Evolutionary conservation across 306 rosid genomes (phyloP), one percentile per base, ranked within the genome.

Genomic region (Acacia melanoxylon): DNA sequence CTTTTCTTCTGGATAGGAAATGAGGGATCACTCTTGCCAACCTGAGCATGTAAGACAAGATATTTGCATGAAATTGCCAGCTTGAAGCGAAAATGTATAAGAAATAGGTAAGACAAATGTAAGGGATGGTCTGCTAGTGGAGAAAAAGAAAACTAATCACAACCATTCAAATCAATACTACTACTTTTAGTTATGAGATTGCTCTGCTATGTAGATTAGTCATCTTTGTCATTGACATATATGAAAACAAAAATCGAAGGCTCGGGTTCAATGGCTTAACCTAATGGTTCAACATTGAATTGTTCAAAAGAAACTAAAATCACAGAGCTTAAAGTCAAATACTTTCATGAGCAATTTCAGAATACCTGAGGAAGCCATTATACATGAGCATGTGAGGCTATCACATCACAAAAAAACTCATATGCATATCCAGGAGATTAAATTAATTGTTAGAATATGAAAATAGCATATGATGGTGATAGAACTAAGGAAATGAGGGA

Each of bases 1-100:
- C 94, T 84, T 83, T 95, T 95, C 97, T 95, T 95, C 83, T 95
- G 99, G 86, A 93, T 89, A 46, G 99, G 98, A 86, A 81, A 95
- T 35, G 99, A 95, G 66, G 98, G 92, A 62, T 95, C 98, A 44
- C 97, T 93, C 78, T 88, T 88, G 78, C 99, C 99, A 86, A 95
- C 85, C 99, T 95, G 85, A 81, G 72, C 66, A 77, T 61, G 46
- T 35, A 42, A 59, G 48, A 54, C 73, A 82, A 61, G 81, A 82
- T 20, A 31, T 40, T 67, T 67, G 72, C 52, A 45, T 63, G 11
- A 77, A 63, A 78, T 14, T 54, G n/a, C 76, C 69, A 72, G 31
- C 85, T 72, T 56, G 77, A 66, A 65, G 72, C 51, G 68, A 77
- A 37, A n/a, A 67, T 81, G 56, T 40, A 78, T 66, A 72, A n/a